These are phyloP conservation scores for Gossypium thurberi DNA, from an alignment of 345 rosid species.

Conservation along the genomic window DNA sequence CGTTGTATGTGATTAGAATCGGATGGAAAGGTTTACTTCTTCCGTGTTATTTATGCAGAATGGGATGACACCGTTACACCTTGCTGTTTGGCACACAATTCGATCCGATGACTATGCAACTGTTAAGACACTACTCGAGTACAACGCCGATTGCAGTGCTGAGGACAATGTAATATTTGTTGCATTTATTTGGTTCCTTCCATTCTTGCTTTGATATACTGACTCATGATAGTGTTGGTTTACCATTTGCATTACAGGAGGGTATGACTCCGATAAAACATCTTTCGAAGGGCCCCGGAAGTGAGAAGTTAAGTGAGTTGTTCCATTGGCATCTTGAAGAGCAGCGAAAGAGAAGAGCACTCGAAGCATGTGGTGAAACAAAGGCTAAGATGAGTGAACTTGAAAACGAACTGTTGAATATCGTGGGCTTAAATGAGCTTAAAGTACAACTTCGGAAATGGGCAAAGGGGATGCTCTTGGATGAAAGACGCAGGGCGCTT, in stretches of 20 bases:
- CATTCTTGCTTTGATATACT: not conserved
- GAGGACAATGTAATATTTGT: conserved; percentile 59
- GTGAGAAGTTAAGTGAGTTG: conserved; percentile 55
- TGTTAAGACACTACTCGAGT: conserved; percentile 73
- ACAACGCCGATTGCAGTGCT: conserved; percentile 82
- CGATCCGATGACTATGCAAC: conserved; percentile 69
- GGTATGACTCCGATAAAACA: conserved; percentile 85
- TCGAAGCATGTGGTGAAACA: conserved; percentile 68
- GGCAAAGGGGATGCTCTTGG: conserved; percentile 99
- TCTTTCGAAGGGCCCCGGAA: conserved; percentile 75
- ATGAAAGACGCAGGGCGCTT: conserved; percentile 88
- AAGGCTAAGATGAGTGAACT: conserved; percentile 86
- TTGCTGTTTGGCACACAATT: conserved; percentile 91
- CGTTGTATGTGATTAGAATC: conserved; percentile 1
- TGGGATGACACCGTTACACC: conserved; percentile 98
- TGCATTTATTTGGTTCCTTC: not conserved
- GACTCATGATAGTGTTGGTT: conserved; percentile 7
- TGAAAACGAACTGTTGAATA: conserved; percentile 57
- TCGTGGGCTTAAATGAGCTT: conserved; percentile 76
- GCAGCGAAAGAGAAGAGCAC: conserved; percentile 72
- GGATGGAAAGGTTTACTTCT: conserved; percentile 10
- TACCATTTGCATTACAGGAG: conserved; percentile 46
- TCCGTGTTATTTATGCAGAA: conserved; percentile 43
- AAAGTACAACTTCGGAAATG: conserved; percentile 85
- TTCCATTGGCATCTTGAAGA: conserved; percentile 56